Evolutionary conservation across 257 asterid species (phyloP).

Genomic region (Gynochthodes officinalis): DNA sequence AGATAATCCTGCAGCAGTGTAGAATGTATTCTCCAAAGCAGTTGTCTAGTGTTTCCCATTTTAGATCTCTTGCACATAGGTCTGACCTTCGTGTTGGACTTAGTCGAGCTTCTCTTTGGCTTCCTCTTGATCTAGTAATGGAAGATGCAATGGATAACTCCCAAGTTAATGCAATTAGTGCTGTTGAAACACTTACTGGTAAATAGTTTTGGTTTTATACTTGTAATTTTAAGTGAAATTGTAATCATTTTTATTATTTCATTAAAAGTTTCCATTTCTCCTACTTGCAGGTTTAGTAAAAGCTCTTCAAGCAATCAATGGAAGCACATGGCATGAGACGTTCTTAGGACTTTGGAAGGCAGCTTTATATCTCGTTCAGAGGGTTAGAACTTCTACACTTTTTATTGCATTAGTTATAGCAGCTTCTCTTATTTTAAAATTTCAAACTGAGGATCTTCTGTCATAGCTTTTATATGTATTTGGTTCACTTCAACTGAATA

Average conservation of each 20-base stretch:
- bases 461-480: neutral
- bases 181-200: slow-evolving; percentile 88
- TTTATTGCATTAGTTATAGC: neutral
- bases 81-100: slow-evolving; percentile 69
- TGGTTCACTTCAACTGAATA: neutral
- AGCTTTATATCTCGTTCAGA: slow-evolving; percentile 88
- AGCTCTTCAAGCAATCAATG: slow-evolving; percentile 80
- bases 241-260: neutral
- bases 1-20: slow-evolving; percentile 24
- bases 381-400: slow-evolving; percentile 49
- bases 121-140: slow-evolving; percentile 83
- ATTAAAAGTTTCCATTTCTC: slow-evolving; percentile 20
- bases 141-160: slow-evolving; percentile 97
- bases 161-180: slow-evolving; percentile 83
- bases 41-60: slow-evolving; percentile 37
- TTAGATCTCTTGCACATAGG: slow-evolving; percentile 51
- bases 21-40: slow-evolving; percentile 43
- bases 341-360: slow-evolving; percentile 99
- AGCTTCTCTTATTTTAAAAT: neutral
- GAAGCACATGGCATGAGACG: slow-evolving; percentile 81
- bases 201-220: slow-evolving; percentile 21
- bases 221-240: slow-evolving; percentile 1
- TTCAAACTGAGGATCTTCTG: neutral
- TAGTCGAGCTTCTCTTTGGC: slow-evolving; percentile 84
- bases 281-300: slow-evolving; percentile 69